Percentiles rank a stretch among this genome's conserved stretches.
Conservation (phyloP, 306 rosid genomes). For the Trifolium pratense region DNA sequence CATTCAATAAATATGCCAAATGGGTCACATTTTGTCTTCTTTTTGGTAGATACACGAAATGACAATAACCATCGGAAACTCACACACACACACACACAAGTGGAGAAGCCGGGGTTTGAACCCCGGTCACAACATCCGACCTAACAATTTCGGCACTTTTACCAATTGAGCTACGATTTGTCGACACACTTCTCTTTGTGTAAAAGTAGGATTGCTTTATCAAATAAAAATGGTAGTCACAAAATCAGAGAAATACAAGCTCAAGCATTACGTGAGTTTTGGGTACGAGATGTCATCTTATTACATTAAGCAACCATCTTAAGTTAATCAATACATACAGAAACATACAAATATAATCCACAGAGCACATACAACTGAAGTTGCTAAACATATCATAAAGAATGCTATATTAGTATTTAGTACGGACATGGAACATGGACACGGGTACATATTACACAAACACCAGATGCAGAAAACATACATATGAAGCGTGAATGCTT, state of each 20-base stretch:
- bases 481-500: neutral
- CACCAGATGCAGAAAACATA: neutral
- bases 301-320: neutral
- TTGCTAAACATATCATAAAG: neutral
- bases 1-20: constrained; percentile 5
- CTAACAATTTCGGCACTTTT: too few relatives aligned
- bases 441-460: neutral
- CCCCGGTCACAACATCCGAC: neutral
- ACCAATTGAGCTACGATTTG: too few relatives aligned
- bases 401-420: neutral
- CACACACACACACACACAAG: too few relatives aligned
- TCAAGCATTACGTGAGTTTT: neutral
- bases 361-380: neutral
- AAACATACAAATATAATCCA: neutral
- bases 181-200: neutral
- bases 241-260: neutral
- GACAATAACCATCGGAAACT: too few relatives aligned
- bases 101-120: too few relatives aligned
- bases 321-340: neutral
- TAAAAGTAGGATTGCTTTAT: neutral
- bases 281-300: neutral
- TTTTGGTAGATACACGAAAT: too few relatives aligned
- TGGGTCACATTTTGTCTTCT: too few relatives aligned
- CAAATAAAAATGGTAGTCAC: neutral
- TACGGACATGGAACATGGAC: neutral